Base-by-base conservation (phyloP, 495 filamentous ascomycete genomes). In the Hypoxylon perforatum region DNA sequence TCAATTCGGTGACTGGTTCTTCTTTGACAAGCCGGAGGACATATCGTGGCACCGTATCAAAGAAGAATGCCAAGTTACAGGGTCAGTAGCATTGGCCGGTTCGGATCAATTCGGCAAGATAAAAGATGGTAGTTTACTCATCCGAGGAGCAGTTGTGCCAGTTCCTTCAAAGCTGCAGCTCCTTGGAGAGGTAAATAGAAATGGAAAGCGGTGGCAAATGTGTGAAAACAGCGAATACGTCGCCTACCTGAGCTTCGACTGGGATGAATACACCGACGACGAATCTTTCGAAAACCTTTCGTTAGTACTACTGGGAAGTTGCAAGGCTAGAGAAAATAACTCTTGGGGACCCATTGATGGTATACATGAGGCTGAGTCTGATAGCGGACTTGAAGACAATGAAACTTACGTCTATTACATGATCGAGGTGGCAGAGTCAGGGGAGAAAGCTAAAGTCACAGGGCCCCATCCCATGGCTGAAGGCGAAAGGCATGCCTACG, bases 401-500 rank as follows among this genome's bases (percentile, higher is more conserved):
- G 3, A 3, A 28, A 28, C 25, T 28, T 28, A 28, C 25, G 25
- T 28, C 25, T 28, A 28, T 28, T 7, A 3, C 7, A 3, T 28
- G 25, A 28, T 28, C 7, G 25, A 28, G 25, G 25, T 7, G 3
- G 25, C 25, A 7, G 25, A 28, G 25, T 7, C 25, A 28, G 7
- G 25, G 25, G 25, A 7, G 25, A 7, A 7, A 28, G 25, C 25
- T 7, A 28, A 28, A 28, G 7, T 7, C 7, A 28, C 7, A 28
- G 25, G 3, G 7, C 3, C 7, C 25, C 25, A 28, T 28, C 25
- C 25, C 25, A 28, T 28, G 25, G 7, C 25, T 28, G 23, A 35
- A n/a, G 41, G 11, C 11, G 23, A 61, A 4, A 61, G 38, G 35
- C 38, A 33, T 7, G 58, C 58, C 1, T 61, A 61, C 47, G 58